Percentiles rank a stretch among this genome's conserved stretches.
These are phyloP conservation scores for Hygrocybe coccinea DNA, from an alignment of 768 basidiomycete species.

Conservation along the genomic window DNA sequence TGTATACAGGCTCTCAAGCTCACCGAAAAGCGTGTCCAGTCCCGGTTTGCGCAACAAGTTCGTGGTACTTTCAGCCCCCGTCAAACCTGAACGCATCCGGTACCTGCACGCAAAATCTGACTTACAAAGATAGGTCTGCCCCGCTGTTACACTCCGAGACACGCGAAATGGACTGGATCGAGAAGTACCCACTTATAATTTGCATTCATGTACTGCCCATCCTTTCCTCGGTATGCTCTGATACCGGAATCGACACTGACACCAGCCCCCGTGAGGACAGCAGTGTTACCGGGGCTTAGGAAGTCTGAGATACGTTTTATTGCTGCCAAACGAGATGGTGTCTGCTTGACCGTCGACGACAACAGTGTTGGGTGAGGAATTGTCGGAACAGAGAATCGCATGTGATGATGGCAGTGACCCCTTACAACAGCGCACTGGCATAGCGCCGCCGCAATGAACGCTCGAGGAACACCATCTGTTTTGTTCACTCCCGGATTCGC, in stretches of 20 bases:
- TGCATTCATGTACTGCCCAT: constrained; percentile 87
- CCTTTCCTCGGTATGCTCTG: constrained; percentile 83
- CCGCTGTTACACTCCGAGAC: constrained; percentile 1
- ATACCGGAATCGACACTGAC: constrained; percentile 96
- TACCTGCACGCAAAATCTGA: not conserved
- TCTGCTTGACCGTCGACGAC: constrained; percentile 32
- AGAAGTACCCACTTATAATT: constrained; percentile 64
- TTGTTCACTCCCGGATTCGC: constrained; percentile 79
- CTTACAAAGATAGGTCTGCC: constrained; percentile 52
- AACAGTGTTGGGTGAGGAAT: constrained; percentile 60
- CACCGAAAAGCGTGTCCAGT: constrained; percentile 71
- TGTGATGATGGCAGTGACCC: constrained; percentile 9
- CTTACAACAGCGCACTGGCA: not conserved
- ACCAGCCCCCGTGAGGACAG: constrained; percentile 84
- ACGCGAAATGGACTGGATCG: not conserved
- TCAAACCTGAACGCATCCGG: not conserved
- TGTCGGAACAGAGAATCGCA: constrained; percentile 76
- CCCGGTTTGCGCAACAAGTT: constrained; percentile 67
- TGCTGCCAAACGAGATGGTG: constrained; percentile 47
- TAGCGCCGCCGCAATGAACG: constrained; percentile 28
- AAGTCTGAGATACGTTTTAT: constrained; percentile 61
- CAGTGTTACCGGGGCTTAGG: constrained; percentile 61
- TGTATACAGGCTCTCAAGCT: constrained; percentile 13
- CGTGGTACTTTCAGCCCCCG: constrained; percentile 49
- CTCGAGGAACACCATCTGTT: constrained; percentile 41